Evolutionary conservation across 306 rosid genomes (phyloP).

Genomic region (Canavalia gladiata): DNA sequence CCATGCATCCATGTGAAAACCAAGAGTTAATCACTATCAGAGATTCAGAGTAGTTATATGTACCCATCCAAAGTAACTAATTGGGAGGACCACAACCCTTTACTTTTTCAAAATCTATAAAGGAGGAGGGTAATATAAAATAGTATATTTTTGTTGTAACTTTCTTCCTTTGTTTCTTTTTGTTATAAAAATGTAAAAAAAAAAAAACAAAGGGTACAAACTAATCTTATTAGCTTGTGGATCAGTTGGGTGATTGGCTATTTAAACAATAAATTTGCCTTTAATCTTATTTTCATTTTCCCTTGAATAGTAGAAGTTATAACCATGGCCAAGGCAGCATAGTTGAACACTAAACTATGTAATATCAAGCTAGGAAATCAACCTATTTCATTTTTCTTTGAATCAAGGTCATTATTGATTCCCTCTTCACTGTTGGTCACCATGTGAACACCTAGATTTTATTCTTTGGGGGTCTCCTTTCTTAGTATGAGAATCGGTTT

Average conservation of each 20-base stretch:
- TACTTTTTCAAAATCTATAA: constrained; percentile 77
- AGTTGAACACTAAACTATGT: too few relatives aligned
- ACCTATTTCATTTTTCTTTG: too few relatives aligned
- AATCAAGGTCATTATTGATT: too few relatives aligned
- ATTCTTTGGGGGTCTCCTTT: too few relatives aligned
- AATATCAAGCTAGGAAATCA: too few relatives aligned
- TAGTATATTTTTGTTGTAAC: not conserved
- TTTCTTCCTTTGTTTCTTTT: not conserved
- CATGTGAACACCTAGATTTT: too few relatives aligned
- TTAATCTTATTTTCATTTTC: constrained; percentile 83
- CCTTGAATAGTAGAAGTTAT: constrained; percentile 52
- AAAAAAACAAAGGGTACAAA: constrained; percentile 1
- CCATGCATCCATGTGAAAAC: constrained; percentile 69
- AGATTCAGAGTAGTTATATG: constrained; percentile 59
- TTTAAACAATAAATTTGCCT: constrained; percentile 88
- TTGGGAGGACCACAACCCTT: constrained; percentile 84
- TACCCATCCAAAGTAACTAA: constrained; percentile 92
- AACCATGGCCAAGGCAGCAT: too few relatives aligned
- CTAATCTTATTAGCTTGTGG: constrained; percentile 93
- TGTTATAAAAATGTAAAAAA: not conserved
- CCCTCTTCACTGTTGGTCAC: too few relatives aligned
- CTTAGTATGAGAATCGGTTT: too few relatives aligned
- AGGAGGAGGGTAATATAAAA: not conserved
- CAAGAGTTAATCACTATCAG: not conserved
- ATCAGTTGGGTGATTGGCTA: constrained; percentile 95